These are phyloP conservation scores for Lipomyces spencermartinsiae DNA, from an alignment of 805 yeast species.

Conservation along the genomic window DNA sequence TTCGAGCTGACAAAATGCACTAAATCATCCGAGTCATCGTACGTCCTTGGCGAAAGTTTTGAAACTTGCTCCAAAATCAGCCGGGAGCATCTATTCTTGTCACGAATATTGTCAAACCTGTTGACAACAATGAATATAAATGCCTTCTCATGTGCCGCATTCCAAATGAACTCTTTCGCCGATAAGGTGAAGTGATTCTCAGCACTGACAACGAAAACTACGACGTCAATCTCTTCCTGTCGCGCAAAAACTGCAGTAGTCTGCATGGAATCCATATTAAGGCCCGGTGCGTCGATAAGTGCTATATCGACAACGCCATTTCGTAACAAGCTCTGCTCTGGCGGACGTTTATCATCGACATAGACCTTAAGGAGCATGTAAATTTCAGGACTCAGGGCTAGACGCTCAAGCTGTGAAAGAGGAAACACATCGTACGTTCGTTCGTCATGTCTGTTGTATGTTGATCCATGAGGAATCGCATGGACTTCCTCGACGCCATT, in stretches of 20 bases:
- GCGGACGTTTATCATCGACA: conserved; percentile 72
- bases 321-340: conserved; percentile 71
- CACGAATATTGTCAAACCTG: conserved; percentile 82
- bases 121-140: conserved; percentile 93
- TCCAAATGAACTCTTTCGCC: conserved; percentile 89
- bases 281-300: conserved; percentile 95
- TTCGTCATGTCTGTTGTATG: conserved; percentile 62
- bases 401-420: conserved; percentile 63
- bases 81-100: conserved; percentile 77
- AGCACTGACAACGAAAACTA: conserved; percentile 94
- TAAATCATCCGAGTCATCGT: conserved; percentile 85
- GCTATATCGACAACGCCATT: conserved; percentile 94
- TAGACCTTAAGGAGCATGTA: conserved; percentile 80
- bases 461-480: conserved; percentile 64
- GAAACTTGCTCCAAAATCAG: conserved; percentile 85
- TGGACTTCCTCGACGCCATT: conserved; percentile 86
- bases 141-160: conserved; percentile 90
- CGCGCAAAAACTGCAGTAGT: conserved; percentile 94
- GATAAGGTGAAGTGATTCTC: conserved; percentile 94
- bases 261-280: conserved; percentile 89
- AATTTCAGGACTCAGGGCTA: conserved; percentile 72
- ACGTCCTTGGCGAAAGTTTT: conserved; percentile 85
- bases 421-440: conserved; percentile 65
- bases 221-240: conserved; percentile 96
- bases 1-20: conserved; percentile 88